Conservation (phyloP, 306 rosid genomes). For the Acacia crassicarpa region DNA sequence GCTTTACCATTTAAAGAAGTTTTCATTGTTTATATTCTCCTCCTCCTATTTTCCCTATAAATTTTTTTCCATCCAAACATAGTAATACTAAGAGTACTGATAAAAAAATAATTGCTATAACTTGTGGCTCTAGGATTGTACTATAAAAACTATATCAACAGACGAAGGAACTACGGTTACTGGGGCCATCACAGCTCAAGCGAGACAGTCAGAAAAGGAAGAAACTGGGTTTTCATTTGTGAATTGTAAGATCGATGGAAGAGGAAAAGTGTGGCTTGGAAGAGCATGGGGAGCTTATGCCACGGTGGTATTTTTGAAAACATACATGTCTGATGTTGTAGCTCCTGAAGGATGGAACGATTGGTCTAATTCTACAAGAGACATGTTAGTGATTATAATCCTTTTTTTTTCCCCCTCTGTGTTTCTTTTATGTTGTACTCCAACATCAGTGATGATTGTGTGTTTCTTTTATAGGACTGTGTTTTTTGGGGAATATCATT, state of each 20-base stretch:
- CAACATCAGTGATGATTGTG: neutral
- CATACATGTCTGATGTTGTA: constrained; percentile 65
- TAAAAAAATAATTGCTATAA: too few relatives aligned
- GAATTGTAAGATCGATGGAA: constrained; percentile 71
- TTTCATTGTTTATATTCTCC: too few relatives aligned
- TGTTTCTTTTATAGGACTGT: constrained; percentile 49
- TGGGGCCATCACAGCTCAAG: constrained; percentile 82
- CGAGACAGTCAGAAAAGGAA: constrained; percentile 48
- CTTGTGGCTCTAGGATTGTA: constrained; percentile 54
- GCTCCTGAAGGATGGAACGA: constrained; percentile 78
- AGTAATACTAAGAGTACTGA: too few relatives aligned
- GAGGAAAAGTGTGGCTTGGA: constrained; percentile 83
- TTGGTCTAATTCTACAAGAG: constrained; percentile 71
- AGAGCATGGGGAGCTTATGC: constrained; percentile 83
- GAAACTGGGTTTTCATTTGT: constrained; percentile 74
- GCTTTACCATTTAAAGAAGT: too few relatives aligned
- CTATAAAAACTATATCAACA: constrained; percentile 56
- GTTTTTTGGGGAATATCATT: constrained; percentile 66
- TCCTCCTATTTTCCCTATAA: too few relatives aligned
- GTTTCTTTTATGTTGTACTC: neutral
- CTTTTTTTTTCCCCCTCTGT: neutral
- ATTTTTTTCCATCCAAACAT: too few relatives aligned
- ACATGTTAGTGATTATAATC: constrained; percentile 41
- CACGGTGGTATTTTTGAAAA: constrained; percentile 58
- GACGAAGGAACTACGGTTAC: constrained; percentile 39